Percentiles rank a stretch among this genome's conserved stretches.
Conservation (phyloP, 2,329 filamentous ascomycete genomes). For the Plenodomus biglobosus region DNA sequence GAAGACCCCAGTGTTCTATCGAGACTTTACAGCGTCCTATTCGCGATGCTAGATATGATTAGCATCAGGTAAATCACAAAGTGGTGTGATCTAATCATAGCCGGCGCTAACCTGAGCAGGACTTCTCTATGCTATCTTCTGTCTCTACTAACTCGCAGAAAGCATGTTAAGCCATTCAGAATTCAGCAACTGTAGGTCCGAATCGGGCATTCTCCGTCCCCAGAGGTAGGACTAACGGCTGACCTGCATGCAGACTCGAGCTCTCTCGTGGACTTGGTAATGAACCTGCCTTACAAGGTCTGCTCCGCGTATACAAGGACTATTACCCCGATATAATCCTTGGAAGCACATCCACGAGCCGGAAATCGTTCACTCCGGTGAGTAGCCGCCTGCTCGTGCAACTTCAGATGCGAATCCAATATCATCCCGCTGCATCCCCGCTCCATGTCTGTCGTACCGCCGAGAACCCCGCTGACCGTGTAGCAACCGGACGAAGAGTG, state of each 20-base stretch:
- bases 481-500: slow-evolving; percentile 74
- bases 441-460: slow-evolving; percentile 15
- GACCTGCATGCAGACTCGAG: slow-evolving; percentile 47
- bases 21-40: slow-evolving; percentile 73
- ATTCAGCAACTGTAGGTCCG: slow-evolving; percentile 66
- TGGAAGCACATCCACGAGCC: slow-evolving; percentile 60
- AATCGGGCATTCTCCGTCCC: background rate
- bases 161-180: slow-evolving; percentile 79
- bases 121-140: slow-evolving; percentile 71
- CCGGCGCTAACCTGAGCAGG: slow-evolving; percentile 35
- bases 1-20: slow-evolving; percentile 65
- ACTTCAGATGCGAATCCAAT: slow-evolving; percentile 12
- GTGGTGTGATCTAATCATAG: slow-evolving; percentile 4
- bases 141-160: slow-evolving; percentile 75
- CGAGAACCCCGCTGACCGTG: slow-evolving; percentile 24
- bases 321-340: slow-evolving; percentile 89
- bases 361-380: slow-evolving; percentile 44
- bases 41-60: slow-evolving; percentile 79
- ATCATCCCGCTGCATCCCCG: slow-evolving; percentile 13
- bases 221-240: slow-evolving; percentile 10
- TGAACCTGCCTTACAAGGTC: slow-evolving; percentile 71
- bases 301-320: slow-evolving; percentile 83
- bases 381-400: slow-evolving; percentile 30
- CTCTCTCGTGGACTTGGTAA: slow-evolving; percentile 55
- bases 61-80: slow-evolving; percentile 61